phyloP scores from a whole-genome alignment of 768 basidiomycete genomes.

The Mrakia blollopis region DNA sequence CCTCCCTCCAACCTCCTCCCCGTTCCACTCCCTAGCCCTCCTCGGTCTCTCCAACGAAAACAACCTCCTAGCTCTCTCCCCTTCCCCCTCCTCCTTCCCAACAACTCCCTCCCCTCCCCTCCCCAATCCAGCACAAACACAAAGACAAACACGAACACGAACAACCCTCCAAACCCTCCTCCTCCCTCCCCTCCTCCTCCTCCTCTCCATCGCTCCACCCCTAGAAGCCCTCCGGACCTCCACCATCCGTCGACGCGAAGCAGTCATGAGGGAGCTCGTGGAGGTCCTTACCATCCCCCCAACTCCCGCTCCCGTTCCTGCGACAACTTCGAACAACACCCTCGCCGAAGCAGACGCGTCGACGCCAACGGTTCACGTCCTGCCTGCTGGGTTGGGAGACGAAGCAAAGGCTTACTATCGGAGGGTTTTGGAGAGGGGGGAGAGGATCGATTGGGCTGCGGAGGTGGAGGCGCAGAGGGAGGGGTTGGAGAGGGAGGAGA shows the following conservation, averaged over 20 bases:
- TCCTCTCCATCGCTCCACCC: constrained; percentile 17
- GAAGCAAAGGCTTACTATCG: constrained; percentile 9
- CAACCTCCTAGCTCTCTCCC: not conserved
- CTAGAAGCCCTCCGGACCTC: constrained; percentile 1
- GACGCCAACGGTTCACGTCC: not conserved
- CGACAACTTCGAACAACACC: too few relatives aligned
- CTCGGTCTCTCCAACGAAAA: constrained; percentile 1
- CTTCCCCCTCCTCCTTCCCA: not conserved
- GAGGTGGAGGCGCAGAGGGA: constrained; percentile 31
- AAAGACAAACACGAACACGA: too few relatives aligned
- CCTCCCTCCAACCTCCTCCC: constrained; percentile 3
- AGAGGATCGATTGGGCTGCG: constrained; percentile 31
- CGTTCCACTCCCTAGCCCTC: constrained; percentile 9
- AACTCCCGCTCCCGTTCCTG: not conserved
- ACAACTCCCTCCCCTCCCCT: not conserved
- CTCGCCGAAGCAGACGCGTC: not conserved
- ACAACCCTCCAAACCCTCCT: not conserved
- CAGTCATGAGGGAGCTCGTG: constrained; percentile 14
- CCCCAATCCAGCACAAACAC: too few relatives aligned
- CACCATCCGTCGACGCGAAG: constrained; percentile 8
- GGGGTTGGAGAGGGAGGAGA: constrained; percentile 9
- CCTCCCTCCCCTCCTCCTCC: constrained; percentile 9
- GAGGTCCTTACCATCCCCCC: not conserved
- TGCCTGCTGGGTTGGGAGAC: not conserved
- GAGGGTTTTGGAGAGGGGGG: constrained; percentile 26